Conservation (phyloP, 352 stramenopile species). For the Globisporangium iwayamae region DNA sequence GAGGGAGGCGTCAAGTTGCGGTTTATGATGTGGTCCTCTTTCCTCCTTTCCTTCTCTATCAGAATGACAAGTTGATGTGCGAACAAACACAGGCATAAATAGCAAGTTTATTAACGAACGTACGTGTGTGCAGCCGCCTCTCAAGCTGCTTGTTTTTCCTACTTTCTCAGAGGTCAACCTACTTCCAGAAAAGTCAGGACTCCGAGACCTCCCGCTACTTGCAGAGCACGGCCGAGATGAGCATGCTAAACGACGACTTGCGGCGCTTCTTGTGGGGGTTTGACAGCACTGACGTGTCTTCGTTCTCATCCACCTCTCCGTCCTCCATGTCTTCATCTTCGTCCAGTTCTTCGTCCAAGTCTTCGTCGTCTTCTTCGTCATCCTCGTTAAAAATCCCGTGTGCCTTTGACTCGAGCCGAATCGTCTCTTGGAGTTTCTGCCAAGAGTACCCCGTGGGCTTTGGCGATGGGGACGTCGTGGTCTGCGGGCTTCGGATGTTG, state of each 20-base stretch:
- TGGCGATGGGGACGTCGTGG: conserved; percentile 6
- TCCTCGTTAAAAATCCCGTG: conserved; percentile 47
- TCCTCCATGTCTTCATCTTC: conserved; percentile 15
- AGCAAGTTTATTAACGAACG: conserved; percentile 16
- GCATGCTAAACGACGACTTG: conserved; percentile 35
- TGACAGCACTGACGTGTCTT: neutral
- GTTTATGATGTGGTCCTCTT: conserved; percentile 9
- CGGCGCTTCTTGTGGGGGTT: neutral
- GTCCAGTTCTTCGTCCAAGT: conserved; percentile 11
- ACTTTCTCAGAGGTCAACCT: neutral
- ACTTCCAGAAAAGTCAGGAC: neutral
- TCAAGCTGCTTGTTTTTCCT: neutral
- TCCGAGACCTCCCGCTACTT: conserved; percentile 17
- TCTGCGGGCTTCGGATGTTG: conserved; percentile 7
- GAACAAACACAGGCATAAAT: conserved; percentile 18
- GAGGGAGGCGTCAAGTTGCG: neutral
- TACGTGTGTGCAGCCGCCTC: neutral
- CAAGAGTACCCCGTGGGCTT: conserved; percentile 67
- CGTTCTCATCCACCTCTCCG: conserved; percentile 10
- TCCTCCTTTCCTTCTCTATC: neutral
- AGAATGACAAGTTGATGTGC: conserved; percentile 10
- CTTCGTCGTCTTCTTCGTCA: conserved; percentile 31
- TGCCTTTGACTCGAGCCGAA: conserved; percentile 57
- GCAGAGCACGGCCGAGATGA: conserved; percentile 48
- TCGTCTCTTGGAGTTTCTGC: conserved; percentile 70